phyloP scores from a whole-genome alignment of 176 grass and related monocot species.

The Saccharum spontaneum region DNA sequence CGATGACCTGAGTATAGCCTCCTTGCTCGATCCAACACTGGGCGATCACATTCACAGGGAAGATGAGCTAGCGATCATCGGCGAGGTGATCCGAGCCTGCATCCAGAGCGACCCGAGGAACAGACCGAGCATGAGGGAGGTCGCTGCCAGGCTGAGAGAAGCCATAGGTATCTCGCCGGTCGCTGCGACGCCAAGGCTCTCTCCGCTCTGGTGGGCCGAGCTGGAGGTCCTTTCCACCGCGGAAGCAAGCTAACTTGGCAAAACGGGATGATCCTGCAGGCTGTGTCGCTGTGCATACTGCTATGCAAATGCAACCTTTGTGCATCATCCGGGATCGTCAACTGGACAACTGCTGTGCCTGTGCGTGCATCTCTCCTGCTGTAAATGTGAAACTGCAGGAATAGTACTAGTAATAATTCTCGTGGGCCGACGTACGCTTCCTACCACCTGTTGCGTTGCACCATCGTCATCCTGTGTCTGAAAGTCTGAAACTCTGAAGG shows the following conservation, averaged over 20 bases:
- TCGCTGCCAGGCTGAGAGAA: constrained; percentile 47
- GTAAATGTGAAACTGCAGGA: neutral
- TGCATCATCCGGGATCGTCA: neutral
- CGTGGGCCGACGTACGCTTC: neutral
- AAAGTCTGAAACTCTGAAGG: neutral
- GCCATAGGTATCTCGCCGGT: constrained; percentile 58
- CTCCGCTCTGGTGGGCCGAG: constrained; percentile 89
- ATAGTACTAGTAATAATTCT: neutral
- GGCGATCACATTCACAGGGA: constrained; percentile 50
- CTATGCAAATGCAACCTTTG: neutral
- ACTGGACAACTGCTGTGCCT: neutral
- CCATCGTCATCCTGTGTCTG: neutral
- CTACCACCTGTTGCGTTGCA: neutral
- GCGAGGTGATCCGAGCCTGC: constrained; percentile 60
- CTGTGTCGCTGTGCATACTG: neutral
- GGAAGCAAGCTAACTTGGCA: constrained; percentile 37
- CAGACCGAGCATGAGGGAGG: constrained; percentile 61
- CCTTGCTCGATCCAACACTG: constrained; percentile 53
- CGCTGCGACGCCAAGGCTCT: constrained; percentile 68
- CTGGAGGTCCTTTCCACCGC: constrained; percentile 69
- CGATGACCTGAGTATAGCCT: constrained; percentile 20
- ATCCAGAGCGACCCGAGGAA: constrained; percentile 54
- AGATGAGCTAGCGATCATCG: constrained; percentile 50
- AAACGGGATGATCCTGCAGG: neutral
- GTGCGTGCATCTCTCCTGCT: neutral